A percentile compares a stretch with the other conserved stretches of the same genome.
These are phyloP conservation scores for Micractinium conductrix DNA, from an alignment of 139 green algal genomes.

Conservation along the genomic window DNA sequence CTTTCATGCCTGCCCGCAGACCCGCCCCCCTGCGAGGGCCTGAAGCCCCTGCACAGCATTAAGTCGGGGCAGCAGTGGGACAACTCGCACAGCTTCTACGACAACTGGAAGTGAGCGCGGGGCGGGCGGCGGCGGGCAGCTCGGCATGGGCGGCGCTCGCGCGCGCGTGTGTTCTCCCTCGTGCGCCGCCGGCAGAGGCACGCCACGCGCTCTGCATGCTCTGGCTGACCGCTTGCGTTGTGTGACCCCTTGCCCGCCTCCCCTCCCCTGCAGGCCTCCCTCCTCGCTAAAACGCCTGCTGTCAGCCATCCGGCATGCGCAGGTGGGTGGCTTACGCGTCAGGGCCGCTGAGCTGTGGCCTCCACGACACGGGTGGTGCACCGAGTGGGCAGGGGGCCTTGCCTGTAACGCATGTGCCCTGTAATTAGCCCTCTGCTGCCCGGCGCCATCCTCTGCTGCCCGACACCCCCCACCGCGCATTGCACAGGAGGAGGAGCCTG, in stretches of 20 bases:
- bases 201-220: background rate
- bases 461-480: no score
- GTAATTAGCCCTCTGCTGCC: no score
- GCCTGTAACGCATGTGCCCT: no score
- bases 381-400: no score
- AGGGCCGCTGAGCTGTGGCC: no score
- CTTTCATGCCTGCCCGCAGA: no score
- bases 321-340: no score
- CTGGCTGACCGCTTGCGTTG: background rate
- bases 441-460: no score
- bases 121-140: background rate
- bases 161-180: no score
- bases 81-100: slow-evolving; percentile 26
- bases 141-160: background rate
- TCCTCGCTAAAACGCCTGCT: slow-evolving; percentile 2
- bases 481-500: slow-evolving; percentile 14
- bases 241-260: background rate
- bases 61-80: slow-evolving; percentile 40
- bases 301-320: slow-evolving; percentile 4
- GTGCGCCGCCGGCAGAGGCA: background rate
- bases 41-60: background rate
- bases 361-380: no score
- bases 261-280: slow-evolving; percentile 14
- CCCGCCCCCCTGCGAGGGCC: background rate
- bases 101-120: slow-evolving; percentile 4